Conservation (phyloP, 176 grass and related monocot genomes). For the Triticum urartu region DNA sequence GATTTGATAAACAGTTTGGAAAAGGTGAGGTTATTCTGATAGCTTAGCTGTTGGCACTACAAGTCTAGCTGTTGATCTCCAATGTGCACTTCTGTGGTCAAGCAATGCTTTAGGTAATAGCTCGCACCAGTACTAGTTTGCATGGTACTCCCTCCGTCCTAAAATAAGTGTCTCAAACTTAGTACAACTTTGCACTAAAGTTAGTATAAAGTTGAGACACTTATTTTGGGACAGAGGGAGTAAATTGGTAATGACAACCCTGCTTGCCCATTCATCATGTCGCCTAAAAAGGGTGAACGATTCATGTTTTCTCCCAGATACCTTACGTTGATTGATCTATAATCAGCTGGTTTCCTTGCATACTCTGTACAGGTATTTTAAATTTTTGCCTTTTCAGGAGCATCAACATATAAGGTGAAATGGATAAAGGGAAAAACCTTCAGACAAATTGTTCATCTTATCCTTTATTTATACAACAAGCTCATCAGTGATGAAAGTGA, state of each 20-base stretch:
- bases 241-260: not conserved
- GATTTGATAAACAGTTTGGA: not conserved
- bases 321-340: not conserved
- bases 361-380: not conserved
- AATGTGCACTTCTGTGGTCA: not conserved
- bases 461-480: not conserved
- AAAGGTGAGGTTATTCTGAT: not conserved
- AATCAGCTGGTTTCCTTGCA: not conserved
- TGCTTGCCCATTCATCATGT: not conserved
- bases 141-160: too few species aligned
- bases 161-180: too few species aligned
- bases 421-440: not conserved
- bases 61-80: not conserved
- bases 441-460: not conserved
- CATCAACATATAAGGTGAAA: not conserved
- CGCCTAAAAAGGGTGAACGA: not conserved
- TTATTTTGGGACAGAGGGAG: too few species aligned
- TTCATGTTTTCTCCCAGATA: not conserved
- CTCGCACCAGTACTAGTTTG: not conserved
- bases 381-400: not conserved
- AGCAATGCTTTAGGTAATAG: not conserved
- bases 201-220: too few species aligned
- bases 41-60: not conserved
- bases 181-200: too few species aligned
- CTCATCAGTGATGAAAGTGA: not conserved